Conservation (phyloP, 225 moss, liverwort and hornwort species). For the Climacium dendroides region DNA sequence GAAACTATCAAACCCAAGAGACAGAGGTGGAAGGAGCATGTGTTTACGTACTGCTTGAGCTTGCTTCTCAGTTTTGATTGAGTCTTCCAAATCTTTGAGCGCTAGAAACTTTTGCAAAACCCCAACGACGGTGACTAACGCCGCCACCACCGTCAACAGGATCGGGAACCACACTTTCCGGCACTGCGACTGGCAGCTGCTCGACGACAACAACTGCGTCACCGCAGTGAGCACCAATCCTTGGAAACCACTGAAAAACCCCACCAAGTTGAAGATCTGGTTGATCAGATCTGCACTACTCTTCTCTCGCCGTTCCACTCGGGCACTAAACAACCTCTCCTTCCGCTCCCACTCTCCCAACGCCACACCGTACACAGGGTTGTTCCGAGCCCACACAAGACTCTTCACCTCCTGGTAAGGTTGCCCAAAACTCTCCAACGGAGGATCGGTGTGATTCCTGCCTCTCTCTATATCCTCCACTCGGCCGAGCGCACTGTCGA, state of each 20-base stretch:
- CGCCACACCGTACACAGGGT: not conserved
- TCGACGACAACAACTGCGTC: not conserved
- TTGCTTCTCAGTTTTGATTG: not conserved
- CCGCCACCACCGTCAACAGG: not conserved
- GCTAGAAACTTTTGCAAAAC: not conserved
- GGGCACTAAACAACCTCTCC: not conserved
- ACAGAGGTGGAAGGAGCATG: not conserved
- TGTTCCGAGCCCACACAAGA: not conserved
- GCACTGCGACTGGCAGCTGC: not conserved
- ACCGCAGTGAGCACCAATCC: conserved; percentile 12
- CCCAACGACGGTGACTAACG: not conserved
- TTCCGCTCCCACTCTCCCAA: conserved; percentile 19
- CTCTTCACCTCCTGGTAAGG: not conserved
- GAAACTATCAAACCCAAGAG: not conserved
- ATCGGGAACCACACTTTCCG: conserved; percentile 1
- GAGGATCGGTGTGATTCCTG: not conserved
- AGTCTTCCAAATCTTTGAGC: not conserved
- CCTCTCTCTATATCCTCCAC: not conserved
- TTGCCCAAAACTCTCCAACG: not conserved
- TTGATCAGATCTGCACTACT: not conserved
- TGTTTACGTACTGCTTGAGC: not conserved
- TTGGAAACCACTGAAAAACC: conserved; percentile 7
- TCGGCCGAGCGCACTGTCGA: not conserved
- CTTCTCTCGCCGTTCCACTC: conserved; percentile 17
- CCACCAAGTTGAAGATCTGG: conserved; percentile 13